Conservation (phyloP, 371 early-diverging fungal species). For the Mucor irregularis region DNA sequence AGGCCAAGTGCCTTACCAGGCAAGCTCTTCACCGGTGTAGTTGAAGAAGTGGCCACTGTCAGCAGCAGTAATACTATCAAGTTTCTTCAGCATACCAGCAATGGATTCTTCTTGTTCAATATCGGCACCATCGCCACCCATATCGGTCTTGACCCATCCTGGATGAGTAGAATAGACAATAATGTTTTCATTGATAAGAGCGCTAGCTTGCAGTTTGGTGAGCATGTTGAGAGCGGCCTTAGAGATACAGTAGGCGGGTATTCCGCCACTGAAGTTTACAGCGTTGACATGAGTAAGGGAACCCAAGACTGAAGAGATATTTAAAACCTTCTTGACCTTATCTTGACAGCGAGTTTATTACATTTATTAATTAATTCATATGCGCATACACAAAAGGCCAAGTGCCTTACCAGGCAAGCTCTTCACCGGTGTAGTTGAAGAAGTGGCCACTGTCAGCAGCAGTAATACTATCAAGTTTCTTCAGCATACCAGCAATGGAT, state of each 20-base stretch:
- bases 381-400: too few relatives aligned
- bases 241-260: slow-evolving; percentile 19
- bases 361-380: too few relatives aligned
- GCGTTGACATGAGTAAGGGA: slow-evolving; percentile 2
- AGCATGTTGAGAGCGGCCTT: slow-evolving; percentile 24
- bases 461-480: slow-evolving; percentile 2
- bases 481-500: slow-evolving; percentile 14
- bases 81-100: not conserved
- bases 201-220: slow-evolving; percentile 9
- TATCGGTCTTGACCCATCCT: slow-evolving; percentile 26
- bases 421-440: slow-evolving; percentile 13
- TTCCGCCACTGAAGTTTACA: not conserved
- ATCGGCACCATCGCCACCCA: not conserved
- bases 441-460: slow-evolving; percentile 8
- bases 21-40: slow-evolving; percentile 7
- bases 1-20: too few relatives aligned
- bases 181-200: slow-evolving; percentile 18
- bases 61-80: slow-evolving; percentile 3
- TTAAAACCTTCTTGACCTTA: slow-evolving; percentile 17
- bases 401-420: slow-evolving; percentile 14
- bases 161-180: slow-evolving; percentile 19
- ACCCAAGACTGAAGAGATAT: slow-evolving; percentile 21
- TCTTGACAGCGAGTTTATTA: slow-evolving; percentile 11
- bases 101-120: slow-evolving; percentile 7
- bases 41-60: slow-evolving; percentile 14